Conservation (phyloP, 2,329 filamentous ascomycete genomes). For the Huntiella savannae region DNA sequence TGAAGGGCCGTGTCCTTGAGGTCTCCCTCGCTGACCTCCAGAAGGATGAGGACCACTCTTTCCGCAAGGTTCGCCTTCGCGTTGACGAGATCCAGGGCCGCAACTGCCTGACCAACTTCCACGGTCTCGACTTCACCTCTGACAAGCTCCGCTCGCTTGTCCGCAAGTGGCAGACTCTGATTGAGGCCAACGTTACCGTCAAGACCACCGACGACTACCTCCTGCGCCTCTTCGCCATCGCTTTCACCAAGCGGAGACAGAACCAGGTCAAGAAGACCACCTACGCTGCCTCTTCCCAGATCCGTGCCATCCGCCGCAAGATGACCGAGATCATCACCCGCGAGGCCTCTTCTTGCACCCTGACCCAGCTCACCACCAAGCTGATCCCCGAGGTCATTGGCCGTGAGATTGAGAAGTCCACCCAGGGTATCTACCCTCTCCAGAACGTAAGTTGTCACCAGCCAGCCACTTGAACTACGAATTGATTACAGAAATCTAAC, state of each 20-base stretch:
- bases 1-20: slow-evolving; percentile 98
- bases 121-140: slow-evolving; percentile 99
- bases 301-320: slow-evolving; percentile 96
- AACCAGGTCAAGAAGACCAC: slow-evolving; percentile 99
- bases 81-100: slow-evolving; percentile 99
- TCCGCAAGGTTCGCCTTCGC: slow-evolving; percentile 98
- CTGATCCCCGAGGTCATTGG: slow-evolving; percentile 98
- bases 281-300: slow-evolving; percentile 92
- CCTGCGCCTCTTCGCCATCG: slow-evolving; percentile 95
- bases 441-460: slow-evolving; percentile 58
- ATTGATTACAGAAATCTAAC: background rate
- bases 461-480: background rate
- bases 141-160: slow-evolving; percentile 99
- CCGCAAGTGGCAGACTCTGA: slow-evolving; percentile 98
- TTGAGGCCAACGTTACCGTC: slow-evolving; percentile 98
- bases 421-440: slow-evolving; percentile 97
- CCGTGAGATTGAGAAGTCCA: slow-evolving; percentile 98
- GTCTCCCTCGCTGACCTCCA: slow-evolving; percentile 97
- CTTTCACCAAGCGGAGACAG: slow-evolving; percentile 95
- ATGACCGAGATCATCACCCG: slow-evolving; percentile 98
- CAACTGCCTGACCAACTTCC: slow-evolving; percentile 99
- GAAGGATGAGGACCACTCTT: slow-evolving; percentile 98
- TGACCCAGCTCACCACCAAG: slow-evolving; percentile 94
- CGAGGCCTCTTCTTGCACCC: slow-evolving; percentile 84
- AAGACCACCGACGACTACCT: slow-evolving; percentile 99